Base-by-base conservation (phyloP, 2,329 filamentous ascomycete species). In the Sarocladium strictum region DNA sequence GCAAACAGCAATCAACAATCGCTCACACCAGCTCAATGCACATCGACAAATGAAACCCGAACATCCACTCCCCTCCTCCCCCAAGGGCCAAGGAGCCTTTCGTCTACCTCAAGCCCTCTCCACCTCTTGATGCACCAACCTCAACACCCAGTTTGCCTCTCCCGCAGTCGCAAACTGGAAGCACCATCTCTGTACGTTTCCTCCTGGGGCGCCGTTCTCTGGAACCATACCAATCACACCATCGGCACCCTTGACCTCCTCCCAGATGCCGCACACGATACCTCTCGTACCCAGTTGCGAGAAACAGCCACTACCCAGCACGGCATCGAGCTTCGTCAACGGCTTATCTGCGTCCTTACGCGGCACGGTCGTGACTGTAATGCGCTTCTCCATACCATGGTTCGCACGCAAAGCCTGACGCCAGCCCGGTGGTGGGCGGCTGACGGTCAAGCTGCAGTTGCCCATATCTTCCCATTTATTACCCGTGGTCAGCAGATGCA, bases 391-490 rank as follows among this genome's bases (percentile, higher is more conserved):
- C 59, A 87, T 73, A 17, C 85, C 84, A 61, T 85, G 79, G 58
- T 84, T 76, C 59, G 80, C 80, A 38, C 77, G 74, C 54, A 83
- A 75, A 56, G 78, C 82, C 70, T 80, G 81, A 40, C 74, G 74
- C 67, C 79, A 80, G 6, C 81, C 81, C 33, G 72, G 80, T 53
- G 77, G 86, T n/a, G 90, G 88, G 17, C 84, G 82, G 66, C 91
- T 84, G 63, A 99, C 90, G 15, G 88, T 90, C 57, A 99, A 74
- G 35, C 84, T 79, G 57, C 91, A 95, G 61, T 89, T 85, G 59
- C 94, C 93, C 74, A 92, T 85, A 66, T 97, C 92, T 58, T 90
- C 85, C 94, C 94, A 99, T 67, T 93, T 93, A 51, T 84, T 84
- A 12, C 83, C 76, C 1, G 81, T 76, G 57, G 91, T 86, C 51